phyloP scores from a whole-genome alignment of 257 asterid genomes.

The Solanum gandarillasii region DNA sequence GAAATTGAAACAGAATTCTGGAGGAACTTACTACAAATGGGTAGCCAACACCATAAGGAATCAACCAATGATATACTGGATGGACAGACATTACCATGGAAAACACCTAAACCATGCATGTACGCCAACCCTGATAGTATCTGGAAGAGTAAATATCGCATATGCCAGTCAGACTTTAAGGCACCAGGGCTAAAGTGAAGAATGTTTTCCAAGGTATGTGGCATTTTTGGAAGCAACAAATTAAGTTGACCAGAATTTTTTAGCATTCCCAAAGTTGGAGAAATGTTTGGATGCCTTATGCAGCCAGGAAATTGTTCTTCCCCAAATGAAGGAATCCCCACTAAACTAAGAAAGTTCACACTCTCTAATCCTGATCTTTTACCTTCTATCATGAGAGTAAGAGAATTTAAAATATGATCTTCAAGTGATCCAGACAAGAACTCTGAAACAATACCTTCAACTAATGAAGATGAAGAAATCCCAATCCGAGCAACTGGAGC shows the following conservation, averaged over 20 bases:
- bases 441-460: slow-evolving; percentile 47
- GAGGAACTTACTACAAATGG: slow-evolving; percentile 36
- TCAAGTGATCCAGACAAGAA: slow-evolving; percentile 61
- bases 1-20: slow-evolving; percentile 22
- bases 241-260: slow-evolving; percentile 36
- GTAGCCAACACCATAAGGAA: slow-evolving; percentile 81
- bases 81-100: slow-evolving; percentile 63
- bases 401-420: slow-evolving; percentile 54
- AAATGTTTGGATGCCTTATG: slow-evolving; percentile 84
- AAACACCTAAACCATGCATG: slow-evolving; percentile 80
- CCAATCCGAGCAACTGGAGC: slow-evolving; percentile 59
- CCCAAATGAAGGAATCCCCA: slow-evolving; percentile 65
- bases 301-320: slow-evolving; percentile 74
- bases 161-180: slow-evolving; percentile 68
- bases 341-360: slow-evolving; percentile 55
- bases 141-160: slow-evolving; percentile 57
- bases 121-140: slow-evolving; percentile 69
- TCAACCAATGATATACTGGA: slow-evolving; percentile 59
- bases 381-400: slow-evolving; percentile 56
- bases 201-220: slow-evolving; percentile 64
- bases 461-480: slow-evolving; percentile 35
- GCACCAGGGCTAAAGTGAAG: slow-evolving; percentile 64
- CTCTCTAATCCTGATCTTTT: slow-evolving; percentile 47
- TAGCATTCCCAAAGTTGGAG: slow-evolving; percentile 72
- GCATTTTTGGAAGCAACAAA: slow-evolving; percentile 55